phyloP scores from a whole-genome alignment of 345 rosid species.

The Populus simonii region DNA sequence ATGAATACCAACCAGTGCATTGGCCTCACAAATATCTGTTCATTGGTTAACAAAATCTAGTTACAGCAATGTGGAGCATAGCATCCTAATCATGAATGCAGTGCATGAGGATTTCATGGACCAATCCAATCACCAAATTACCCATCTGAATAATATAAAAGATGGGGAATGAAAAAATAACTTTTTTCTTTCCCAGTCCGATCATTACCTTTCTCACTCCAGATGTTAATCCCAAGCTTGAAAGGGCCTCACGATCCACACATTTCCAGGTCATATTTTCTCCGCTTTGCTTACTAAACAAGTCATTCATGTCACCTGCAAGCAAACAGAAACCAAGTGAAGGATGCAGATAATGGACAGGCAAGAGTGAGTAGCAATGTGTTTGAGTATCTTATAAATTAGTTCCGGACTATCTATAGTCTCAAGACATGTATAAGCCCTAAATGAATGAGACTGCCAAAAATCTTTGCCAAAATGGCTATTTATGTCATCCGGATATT shows the following conservation, averaged over 20 bases:
- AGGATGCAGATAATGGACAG: not conserved
- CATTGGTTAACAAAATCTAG: not conserved
- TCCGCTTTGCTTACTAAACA: constrained; percentile 29
- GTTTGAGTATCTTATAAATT: not conserved
- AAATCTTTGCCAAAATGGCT: not conserved
- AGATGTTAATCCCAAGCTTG: constrained; percentile 61
- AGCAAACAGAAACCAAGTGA: not conserved
- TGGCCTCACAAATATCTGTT: not conserved
- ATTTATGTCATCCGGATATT: not conserved
- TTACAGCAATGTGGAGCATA: not conserved
- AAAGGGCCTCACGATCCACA: constrained; percentile 44
- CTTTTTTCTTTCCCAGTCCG: too few species aligned
- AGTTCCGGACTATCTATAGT: not conserved
- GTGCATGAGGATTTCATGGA: not conserved
- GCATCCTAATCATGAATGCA: not conserved
- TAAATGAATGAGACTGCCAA: not conserved
- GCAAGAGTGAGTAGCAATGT: not conserved
- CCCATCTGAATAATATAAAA: too few species aligned
- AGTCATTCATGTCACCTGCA: constrained; percentile 33
- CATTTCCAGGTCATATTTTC: constrained; percentile 40
- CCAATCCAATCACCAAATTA: too few species aligned
- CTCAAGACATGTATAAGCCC: not conserved
- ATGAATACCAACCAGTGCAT: not conserved
- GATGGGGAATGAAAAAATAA: too few species aligned
- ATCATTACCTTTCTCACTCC: constrained; percentile 59